A percentile compares a stretch with the other conserved stretches of the same genome.
phyloP scores from a whole-genome alignment of 2,329 filamentous ascomycete genomes.

The Neofusicoccum umdonicola region DNA sequence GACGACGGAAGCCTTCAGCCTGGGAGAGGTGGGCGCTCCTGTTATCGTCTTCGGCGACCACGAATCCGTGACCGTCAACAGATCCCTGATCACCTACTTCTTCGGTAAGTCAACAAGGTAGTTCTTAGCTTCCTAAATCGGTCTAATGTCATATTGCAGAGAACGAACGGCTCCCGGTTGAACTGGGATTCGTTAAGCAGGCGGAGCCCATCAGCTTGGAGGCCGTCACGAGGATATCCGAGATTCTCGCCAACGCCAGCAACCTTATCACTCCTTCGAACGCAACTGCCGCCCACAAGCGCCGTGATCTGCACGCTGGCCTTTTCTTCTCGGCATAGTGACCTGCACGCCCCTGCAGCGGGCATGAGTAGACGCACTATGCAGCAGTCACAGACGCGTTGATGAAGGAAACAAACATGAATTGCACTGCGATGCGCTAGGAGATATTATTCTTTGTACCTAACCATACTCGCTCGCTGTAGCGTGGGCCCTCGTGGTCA shows the following conservation, averaged over 20 bases:
- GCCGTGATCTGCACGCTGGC: background rate
- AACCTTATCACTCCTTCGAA: background rate
- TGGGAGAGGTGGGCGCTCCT: constrained; percentile 52
- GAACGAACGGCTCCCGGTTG: constrained; percentile 42
- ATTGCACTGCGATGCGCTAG: too few species aligned
- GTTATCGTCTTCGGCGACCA: constrained; percentile 52
- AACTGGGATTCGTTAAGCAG: constrained; percentile 39
- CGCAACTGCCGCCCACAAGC: background rate
- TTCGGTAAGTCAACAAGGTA: constrained; percentile 38
- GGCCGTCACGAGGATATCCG: constrained; percentile 17
- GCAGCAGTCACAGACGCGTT: too few species aligned
- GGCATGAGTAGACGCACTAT: too few species aligned
- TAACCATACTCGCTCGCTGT: too few species aligned
- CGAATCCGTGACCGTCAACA: constrained; percentile 38
- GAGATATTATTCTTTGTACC: too few species aligned
- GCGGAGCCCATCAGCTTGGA: constrained; percentile 20
- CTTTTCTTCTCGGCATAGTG: background rate
- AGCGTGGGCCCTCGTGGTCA: too few species aligned
- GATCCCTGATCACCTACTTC: constrained; percentile 45
- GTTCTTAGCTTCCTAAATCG: background rate
- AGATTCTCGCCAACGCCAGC: background rate
- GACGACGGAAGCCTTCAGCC: constrained; percentile 44
- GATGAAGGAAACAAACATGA: too few species aligned
- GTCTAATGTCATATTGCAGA: constrained; percentile 26
- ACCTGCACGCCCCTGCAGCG: too few species aligned